Base-by-base conservation (phyloP, 129 eudicot genomes). In the Saussurea involucrata region DNA sequence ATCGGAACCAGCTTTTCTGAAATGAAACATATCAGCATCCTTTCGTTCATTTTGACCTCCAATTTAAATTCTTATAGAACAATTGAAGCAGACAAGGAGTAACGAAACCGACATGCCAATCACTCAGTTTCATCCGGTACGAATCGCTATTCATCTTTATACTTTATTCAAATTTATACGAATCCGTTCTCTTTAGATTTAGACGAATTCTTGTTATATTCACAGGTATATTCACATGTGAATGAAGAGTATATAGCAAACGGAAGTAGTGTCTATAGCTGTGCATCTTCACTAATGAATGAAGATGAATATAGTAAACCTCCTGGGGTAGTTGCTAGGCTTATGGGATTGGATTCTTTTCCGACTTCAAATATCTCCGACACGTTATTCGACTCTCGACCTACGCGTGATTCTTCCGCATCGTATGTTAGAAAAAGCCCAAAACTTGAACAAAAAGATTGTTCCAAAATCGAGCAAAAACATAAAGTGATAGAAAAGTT, bases 291-390 rank as follows among this genome's bases (percentile, higher is more conserved):
- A 24, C 80, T 87, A 32, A 83, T 85, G 5, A 93, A 87, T 73
- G 94, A 91, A n/a, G 96, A 89, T 75, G 73, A 66, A 72, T 76
- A 78, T 32, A 84, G 86, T 64, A 89, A 78, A 85, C 85, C 92
- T 20, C 97, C 97, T 0, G 87, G 97, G 6, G 96, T 95, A 6
- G 92, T 91, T 34, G 98, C 97, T 20, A 86, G 95, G 74, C 97
- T 94, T 66, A 94, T 94, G 98, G 98, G 98, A 70, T 83, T 95
- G 85, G 89, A 92, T 74, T 84, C 94, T 4, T 74, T 91, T 72
- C 97, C 98, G 12, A 81, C 74, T 31, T 89, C 97, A 44, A 87
- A 85, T 60, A 32, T 55, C 49, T 6, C 86, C 6, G 91, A 86
- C 64, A 63, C 88, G 8, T 88, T 76, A 13, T 76, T 74, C 7